Evolutionary conservation across 306 rosid species (phyloP), one percentile per base, ranked within the genome.

Genomic region (Canavalia gladiata): DNA sequence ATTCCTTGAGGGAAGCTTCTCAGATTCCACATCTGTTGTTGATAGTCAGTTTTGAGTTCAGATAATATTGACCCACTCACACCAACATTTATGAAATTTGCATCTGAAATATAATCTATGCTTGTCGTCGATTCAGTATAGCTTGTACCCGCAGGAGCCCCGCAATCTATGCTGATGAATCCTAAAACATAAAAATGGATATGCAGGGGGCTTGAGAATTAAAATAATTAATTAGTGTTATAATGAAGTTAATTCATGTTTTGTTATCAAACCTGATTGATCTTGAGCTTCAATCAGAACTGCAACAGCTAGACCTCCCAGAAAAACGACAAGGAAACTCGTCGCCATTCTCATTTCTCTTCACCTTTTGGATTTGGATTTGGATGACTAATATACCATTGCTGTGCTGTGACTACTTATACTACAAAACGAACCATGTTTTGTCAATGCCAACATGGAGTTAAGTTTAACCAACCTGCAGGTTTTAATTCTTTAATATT

Each of bases 81-180:
- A 4, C 94, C 91, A 25, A 82, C n/a, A 59, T 71, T 51, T 1
- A 86, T 84, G 66, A 76, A 88, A 5, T 81, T 51, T 0, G 74
- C 87, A 39, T 90, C 91, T 12, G 91, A 88, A 34, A 73, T 80
- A 81, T 88, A 90, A 6, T 77, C 8, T 59, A 90, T 63, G 35
- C 74, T 75, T 3, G 83, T 58, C 41, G 41, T 43, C 30, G 13
- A 1, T 49, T 86, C 88, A 2, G 84, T 63, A 25, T 76, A 86
- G 85, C 0, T 84, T 1, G 68, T 43, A 2, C 39, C 63, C 10
- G 59, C 42, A 18, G 83, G 82, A n/a, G 9, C 35, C 33, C 91
- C 91, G 31, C 90, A 90, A 12, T 75, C 90, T 65, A 88, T 59
- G 90, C 84, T 90, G 55, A 88, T 84, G 85, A 86, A 88, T 54